Conservation (phyloP, 176 grass and related monocot genomes). For the Rhynchospora pubera region DNA sequence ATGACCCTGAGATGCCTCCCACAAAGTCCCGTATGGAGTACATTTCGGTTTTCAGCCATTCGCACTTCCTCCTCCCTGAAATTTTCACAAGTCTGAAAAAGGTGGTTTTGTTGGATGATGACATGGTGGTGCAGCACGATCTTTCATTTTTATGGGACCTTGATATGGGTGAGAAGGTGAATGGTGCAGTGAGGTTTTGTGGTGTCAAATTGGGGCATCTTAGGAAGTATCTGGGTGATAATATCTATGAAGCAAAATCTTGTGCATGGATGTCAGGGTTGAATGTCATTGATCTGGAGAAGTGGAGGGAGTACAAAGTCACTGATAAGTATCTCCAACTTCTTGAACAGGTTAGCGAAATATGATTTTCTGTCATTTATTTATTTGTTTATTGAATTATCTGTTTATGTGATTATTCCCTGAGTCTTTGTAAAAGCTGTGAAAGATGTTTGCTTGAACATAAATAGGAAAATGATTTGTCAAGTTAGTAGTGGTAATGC, state of each 20-base stretch:
- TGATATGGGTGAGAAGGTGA: slow-evolving; percentile 88
- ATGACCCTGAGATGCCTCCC: slow-evolving; percentile 52
- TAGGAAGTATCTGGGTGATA: slow-evolving; percentile 52
- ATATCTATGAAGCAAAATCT: slow-evolving; percentile 66
- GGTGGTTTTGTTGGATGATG: slow-evolving; percentile 90
- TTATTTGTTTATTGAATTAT: slow-evolving; percentile 5
- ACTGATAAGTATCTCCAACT: slow-evolving; percentile 76
- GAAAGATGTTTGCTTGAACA: slow-evolving; percentile 1
- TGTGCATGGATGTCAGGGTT: slow-evolving; percentile 97
- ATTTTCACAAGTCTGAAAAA: slow-evolving; percentile 94
- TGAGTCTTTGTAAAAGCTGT: neutral
- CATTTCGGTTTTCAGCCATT: slow-evolving; percentile 88
- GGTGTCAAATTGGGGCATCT: slow-evolving; percentile 68
- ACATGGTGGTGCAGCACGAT: slow-evolving; percentile 89
- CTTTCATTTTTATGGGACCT: slow-evolving; percentile 85
- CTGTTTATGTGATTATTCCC: neutral
- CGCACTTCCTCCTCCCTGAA: slow-evolving; percentile 91
- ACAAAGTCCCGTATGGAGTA: slow-evolving; percentile 67
- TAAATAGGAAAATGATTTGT: neutral
- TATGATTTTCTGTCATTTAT: slow-evolving; percentile 16
- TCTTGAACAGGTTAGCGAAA: slow-evolving; percentile 52
- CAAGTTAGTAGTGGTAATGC: neutral
- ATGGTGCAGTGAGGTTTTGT: slow-evolving; percentile 79
- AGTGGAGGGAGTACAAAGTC: slow-evolving; percentile 87
- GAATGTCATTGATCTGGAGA: slow-evolving; percentile 90